Percentiles rank a stretch among this genome's conserved stretches.
phyloP scores from a whole-genome alignment of 1,139 yeast genomes.

The Debaryomyces sp. region DNA sequence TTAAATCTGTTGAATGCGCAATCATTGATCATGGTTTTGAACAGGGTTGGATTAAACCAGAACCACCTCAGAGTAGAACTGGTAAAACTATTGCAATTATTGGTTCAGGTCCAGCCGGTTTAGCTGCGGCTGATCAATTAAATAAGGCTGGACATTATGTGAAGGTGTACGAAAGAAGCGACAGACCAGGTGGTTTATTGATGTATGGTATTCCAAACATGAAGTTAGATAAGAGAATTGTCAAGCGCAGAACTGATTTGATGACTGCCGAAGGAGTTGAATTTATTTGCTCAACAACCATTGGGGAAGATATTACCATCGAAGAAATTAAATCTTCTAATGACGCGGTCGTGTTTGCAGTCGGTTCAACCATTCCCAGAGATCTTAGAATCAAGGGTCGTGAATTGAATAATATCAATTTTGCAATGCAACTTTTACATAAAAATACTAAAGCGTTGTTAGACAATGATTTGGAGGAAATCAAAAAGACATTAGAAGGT shows the following conservation, averaged over 20 bases:
- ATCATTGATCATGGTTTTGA: constrained; percentile 96
- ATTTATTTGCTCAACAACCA: constrained; percentile 72
- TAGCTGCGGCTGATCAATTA: constrained; percentile 95
- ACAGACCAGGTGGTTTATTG: constrained; percentile 93
- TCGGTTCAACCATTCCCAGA: constrained; percentile 96
- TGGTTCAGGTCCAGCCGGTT: constrained; percentile 98
- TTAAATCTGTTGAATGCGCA: constrained; percentile 94
- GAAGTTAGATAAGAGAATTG: constrained; percentile 93
- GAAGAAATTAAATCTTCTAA: constrained; percentile 63
- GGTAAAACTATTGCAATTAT: constrained; percentile 84
- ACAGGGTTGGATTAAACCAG: constrained; percentile 93
- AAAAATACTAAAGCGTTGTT: constrained; percentile 89
- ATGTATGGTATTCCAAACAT: constrained; percentile 99
- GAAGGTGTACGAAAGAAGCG: constrained; percentile 90
- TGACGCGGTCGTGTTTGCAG: constrained; percentile 91
- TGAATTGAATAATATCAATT: constrained; percentile 84
- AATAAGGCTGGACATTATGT: constrained; percentile 94
- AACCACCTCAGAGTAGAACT: constrained; percentile 77
- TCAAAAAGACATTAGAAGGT: constrained; percentile 72
- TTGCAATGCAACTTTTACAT: constrained; percentile 91
- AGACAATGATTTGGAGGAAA: constrained; percentile 77
- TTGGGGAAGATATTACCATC: constrained; percentile 80
- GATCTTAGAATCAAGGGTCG: constrained; percentile 95
- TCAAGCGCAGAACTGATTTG: constrained; percentile 89
- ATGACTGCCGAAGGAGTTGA: constrained; percentile 88